Base-by-base conservation (phyloP, 2,329 filamentous ascomycete species). In the Fusarium pininemorale region DNA sequence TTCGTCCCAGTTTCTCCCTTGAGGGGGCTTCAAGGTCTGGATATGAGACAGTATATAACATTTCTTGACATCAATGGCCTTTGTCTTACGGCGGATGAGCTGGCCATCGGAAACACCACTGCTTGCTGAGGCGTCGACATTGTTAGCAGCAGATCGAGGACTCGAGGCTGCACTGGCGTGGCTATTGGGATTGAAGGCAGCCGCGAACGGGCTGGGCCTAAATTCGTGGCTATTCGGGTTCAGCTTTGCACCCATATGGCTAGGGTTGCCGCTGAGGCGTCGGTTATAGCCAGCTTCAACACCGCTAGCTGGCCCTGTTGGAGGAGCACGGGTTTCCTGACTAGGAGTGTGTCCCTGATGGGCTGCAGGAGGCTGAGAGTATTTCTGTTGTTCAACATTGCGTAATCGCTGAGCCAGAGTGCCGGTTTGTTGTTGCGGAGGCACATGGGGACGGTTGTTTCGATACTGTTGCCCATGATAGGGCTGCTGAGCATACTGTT, bases 121-220 rank as follows among this genome's bases (percentile, higher is more conserved):
- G 39, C 68, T 66, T n/a, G 76, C 56, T 15, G 80, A 61, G 26
- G 78, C 74, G 18, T 83, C 84, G 24, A 82, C 81, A 59, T 87
- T 83, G 78, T 88, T 92, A 75, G 87, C 87, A 73, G 85, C 85
- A 5, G 92, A 90, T 39, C 89, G 88, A 37, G 94, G 94, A 79
- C 93, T 97, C 6, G 93, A 94, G 41, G 90, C 87, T 53, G 89
- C 87, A 79, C 92, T 94, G n/a, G 87, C 85, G 53, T 87, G 85
- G 8, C 87, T 86, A 30, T 84, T 93, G 10, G 93, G 96, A 75
- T 91, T 96, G 83, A 99, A 98, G 4, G 92, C 87, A 50, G 90
- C 89, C 1, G 95, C 95, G 70, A 92, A 92, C 9, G 94, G 91
- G 77, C 92, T 97, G 24, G 96, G 96, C 73, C 93, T 91, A 83